Evolutionary conservation across 106 monocot genomes (phyloP), one percentile per base, ranked within the genome.

Genomic region (Narthecium ossifragum): DNA sequence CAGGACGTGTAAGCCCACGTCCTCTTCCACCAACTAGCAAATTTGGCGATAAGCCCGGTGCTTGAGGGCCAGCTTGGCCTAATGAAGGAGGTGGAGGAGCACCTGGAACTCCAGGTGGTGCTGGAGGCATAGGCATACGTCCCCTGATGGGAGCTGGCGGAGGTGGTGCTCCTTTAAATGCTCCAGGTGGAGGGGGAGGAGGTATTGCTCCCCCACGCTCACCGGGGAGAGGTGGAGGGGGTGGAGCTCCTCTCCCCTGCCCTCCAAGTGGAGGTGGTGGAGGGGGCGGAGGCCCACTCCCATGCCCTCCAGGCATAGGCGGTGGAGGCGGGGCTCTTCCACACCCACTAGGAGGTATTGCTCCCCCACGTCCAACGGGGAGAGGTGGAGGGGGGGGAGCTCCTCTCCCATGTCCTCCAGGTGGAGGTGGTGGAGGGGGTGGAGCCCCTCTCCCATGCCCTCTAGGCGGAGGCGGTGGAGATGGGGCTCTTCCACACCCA

Each of bases 51-150:
- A 60, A 34, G 26, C 73, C 62, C 50, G 38, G 76, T 33, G 12
- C 45, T 51, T 49, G 49, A 24, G 57, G 25, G 52, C 18, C 15
- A 27, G 51, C 36, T 11, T 6, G 34, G 6, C 31, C 32, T 34
- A 68, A 43, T 43, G 18, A 70, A n/a, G 75, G 84, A 34, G 79
- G 79, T 25, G 84, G 83, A 28, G 84, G 84, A 53, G 69, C 80
- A 77, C 76, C 80, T 29, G 69, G 65, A 54, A 49, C 34, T 25
- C 66, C 36, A 20, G 58, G 37, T 38, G 37, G 34, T 37, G 37
- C 36, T 23, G 58, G 37, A n/a, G 56, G 12, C 2, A 1, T 33
- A 33, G 56, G 56, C 38, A 34, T 18, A n/a, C 33, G 17, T 38
- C 57, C 64, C 10, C 26, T 28, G 28, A 46, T 63, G 2, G 51